A percentile compares a stretch with the other conserved stretches of the same genome.
These are phyloP conservation scores for Porphyrellus cyaneotinctus DNA, from an alignment of 768 basidiomycete genomes.

Conservation along the genomic window DNA sequence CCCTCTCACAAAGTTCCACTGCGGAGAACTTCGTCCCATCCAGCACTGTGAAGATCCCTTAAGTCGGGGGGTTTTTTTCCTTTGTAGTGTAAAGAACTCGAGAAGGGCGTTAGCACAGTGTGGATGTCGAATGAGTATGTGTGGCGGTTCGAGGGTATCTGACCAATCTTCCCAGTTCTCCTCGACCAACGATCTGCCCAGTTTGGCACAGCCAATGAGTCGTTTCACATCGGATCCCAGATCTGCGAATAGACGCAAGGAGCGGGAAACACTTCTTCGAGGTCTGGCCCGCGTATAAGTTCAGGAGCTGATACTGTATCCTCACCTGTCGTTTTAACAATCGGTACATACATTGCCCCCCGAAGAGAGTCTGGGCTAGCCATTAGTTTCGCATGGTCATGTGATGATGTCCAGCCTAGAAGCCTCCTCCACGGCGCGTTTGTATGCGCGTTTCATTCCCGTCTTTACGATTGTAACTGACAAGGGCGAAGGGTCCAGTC, in stretches of 20 bases:
- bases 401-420: neutral
- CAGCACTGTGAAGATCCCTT: neutral
- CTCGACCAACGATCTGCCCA: conserved; percentile 5
- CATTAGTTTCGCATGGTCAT: too few relatives aligned
- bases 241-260: conserved; percentile 1
- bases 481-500: neutral
- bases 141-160: neutral
- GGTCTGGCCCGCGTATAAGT: conserved; percentile 1
- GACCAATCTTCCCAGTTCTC: conserved; percentile 3
- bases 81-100: neutral
- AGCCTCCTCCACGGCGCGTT: neutral
- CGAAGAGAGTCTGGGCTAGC: too few relatives aligned
- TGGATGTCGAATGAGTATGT: conserved; percentile 14
- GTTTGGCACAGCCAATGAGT: conserved; percentile 1
- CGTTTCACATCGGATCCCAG: neutral
- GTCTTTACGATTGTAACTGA: neutral
- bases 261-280: neutral
- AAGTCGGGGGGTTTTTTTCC: neutral
- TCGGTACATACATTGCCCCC: neutral
- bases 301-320: neutral
- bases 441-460: conserved; percentile 7
- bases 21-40: neutral
- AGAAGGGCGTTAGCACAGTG: conserved; percentile 2
- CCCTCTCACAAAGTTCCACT: neutral
- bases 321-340: neutral